Evolutionary conservation across 73 alveolate species (phyloP).

Genomic region (Stentor coeruleus): DNA sequence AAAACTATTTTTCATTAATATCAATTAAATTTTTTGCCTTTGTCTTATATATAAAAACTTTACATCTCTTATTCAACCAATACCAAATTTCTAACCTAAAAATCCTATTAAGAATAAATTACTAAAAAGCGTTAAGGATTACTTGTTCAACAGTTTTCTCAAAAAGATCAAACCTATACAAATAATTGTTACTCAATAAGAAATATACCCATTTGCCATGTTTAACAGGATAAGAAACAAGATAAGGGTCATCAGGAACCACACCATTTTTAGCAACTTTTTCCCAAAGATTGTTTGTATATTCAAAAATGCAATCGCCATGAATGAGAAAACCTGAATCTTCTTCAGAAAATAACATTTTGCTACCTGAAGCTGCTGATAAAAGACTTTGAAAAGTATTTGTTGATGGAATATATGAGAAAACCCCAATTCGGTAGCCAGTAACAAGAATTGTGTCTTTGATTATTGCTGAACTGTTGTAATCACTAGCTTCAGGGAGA

Average conservation of each 20-base stretch:
- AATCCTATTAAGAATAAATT: too few relatives aligned
- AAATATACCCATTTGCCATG: neutral
- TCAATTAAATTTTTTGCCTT: too few relatives aligned
- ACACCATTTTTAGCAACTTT: neutral
- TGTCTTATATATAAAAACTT: too few relatives aligned
- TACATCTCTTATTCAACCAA: too few relatives aligned
- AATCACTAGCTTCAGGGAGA: neutral
- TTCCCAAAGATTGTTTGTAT: neutral
- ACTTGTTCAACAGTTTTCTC: too few relatives aligned
- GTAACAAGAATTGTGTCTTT: neutral
- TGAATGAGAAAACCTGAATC: neutral
- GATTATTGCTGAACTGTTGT: neutral
- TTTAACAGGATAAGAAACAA: neutral
- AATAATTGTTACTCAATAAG: neutral
- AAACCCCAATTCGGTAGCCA: conserved; percentile 4
- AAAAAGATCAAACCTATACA: neutral
- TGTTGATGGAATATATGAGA: too few relatives aligned
- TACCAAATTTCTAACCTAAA: too few relatives aligned
- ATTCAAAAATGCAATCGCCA: neutral
- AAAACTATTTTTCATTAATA: too few relatives aligned
- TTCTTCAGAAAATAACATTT: neutral
- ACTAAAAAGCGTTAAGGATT: too few relatives aligned
- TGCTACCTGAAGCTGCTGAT: neutral
- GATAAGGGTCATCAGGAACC: neutral
- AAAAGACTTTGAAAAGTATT: neutral